Percentiles rank a stretch among this genome's conserved stretches.
Evolutionary conservation across 2,329 filamentous ascomycete species (phyloP).

Genomic region (Fusarium sp.): DNA sequence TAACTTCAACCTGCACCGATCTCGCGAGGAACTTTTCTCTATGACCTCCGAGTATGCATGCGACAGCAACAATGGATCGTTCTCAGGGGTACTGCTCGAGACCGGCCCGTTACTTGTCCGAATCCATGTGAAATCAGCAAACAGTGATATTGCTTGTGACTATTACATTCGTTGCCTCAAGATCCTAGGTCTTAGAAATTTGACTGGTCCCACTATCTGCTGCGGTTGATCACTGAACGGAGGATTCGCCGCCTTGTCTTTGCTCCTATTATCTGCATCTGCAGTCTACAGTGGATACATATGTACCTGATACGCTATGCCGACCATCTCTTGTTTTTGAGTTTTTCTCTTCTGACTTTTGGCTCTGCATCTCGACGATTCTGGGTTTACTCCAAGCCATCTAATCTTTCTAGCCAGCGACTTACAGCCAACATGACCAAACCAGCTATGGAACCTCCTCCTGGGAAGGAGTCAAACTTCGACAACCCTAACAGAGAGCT

Average conservation of each 20-base stretch:
- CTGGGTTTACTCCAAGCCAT: neutral
- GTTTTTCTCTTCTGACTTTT: neutral
- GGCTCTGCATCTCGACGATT: neutral
- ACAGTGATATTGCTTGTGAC: neutral
- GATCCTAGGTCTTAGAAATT: neutral
- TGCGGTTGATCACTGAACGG: neutral
- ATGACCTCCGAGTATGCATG: neutral
- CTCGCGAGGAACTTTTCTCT: neutral
- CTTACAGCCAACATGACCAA: conserved; percentile 1
- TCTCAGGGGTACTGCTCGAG: neutral
- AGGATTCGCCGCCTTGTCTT: neutral
- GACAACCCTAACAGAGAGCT: conserved; percentile 24
- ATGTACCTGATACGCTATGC: neutral
- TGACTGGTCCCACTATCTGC: neutral
- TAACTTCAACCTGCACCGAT: fast-evolving
- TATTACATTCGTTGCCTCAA: neutral
- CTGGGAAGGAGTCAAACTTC: conserved; percentile 22
- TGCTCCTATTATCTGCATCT: neutral
- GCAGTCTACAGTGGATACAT: neutral
- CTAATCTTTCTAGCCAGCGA: neutral
- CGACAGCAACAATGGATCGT: neutral
- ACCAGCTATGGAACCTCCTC: conserved; percentile 30
- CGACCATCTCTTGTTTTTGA: neutral
- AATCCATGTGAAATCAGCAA: neutral
- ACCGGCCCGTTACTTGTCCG: neutral